Conservation (phyloP, 1,284 basidiomycete species). For the Papiliotrema flavescens region DNA sequence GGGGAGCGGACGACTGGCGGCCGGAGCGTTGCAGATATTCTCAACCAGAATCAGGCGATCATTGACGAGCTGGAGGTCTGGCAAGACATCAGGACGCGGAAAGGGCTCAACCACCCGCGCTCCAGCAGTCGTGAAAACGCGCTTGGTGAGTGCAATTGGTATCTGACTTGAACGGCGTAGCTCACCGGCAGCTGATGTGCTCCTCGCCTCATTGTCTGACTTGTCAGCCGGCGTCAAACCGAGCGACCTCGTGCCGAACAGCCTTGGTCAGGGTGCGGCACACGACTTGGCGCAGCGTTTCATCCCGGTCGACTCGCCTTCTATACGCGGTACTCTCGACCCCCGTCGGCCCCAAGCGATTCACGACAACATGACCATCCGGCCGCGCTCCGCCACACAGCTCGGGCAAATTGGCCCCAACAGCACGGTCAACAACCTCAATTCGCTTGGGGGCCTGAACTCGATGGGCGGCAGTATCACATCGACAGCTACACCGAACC, state of each 20-base stretch:
- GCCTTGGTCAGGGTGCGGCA: conserved; percentile 23
- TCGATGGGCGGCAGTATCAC: no score
- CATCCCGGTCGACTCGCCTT: conserved; percentile 21
- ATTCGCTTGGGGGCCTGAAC: no score
- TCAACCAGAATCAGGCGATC: conserved; percentile 28
- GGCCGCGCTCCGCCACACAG: conserved; percentile 6
- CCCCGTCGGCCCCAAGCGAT: conserved; percentile 37
- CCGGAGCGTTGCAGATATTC: conserved; percentile 20
- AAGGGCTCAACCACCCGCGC: no score
- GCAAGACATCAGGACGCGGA: conserved; percentile 32
- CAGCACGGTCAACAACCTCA: background rate
- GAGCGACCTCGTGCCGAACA: conserved; percentile 10
- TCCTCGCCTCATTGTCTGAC: conserved; percentile 27
- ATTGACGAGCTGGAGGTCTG: conserved; percentile 39
- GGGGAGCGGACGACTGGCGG: background rate
- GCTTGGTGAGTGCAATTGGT: conserved; percentile 39
- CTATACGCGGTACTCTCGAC: conserved; percentile 40
- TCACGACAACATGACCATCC: conserved; percentile 35
- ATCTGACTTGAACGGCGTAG: no score
- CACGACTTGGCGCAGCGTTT: conserved; percentile 28
- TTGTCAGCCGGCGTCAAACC: conserved; percentile 20
- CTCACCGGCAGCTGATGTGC: conserved; percentile 32
- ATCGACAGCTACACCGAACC: background rate
- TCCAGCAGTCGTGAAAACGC: conserved; percentile 29
- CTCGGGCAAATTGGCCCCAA: background rate